Evolutionary conservation across 164 flowering plant genomes (phyloP), one percentile per base, ranked within the genome.

Genomic region (Vitis labrusca): DNA sequence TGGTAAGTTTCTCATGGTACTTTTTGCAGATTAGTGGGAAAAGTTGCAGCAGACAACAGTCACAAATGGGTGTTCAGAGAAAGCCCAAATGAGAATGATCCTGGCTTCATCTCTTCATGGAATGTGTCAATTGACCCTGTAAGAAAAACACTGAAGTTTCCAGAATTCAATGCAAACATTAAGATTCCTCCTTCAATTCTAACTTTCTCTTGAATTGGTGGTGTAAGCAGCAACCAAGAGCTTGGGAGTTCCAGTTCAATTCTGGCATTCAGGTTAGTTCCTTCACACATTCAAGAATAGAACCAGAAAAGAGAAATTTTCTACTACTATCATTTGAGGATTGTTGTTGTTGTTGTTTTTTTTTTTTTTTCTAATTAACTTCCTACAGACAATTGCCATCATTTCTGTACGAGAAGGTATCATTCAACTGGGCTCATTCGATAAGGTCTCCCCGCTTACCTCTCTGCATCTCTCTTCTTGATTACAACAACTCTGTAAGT

Each of bases 361-460:
- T 5, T 60, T 60, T 3, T 37, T 37, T 60, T 23, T 23, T 23
- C 11, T 23, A 11, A 23, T 60, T 10, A 32, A 60, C 47, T 29
- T 30, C 0, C 12, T 69, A 59, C 85, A 88, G 94, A 91, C 93
- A 50, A 88, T 91, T 57, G 91, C 91, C 50, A 29, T 88, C 68
- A 82, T 91, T 73, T 84, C 93, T 32, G 94, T 90, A 3, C 79
- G 88, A 81, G 97, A 91, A 81, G 97, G 94, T 76, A 78, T 90
- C 2, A 67, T 91, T 72, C 97, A 91, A 79, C 76, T 91, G 50
- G 97, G 97, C 67, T 91, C 97, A 27, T 80, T 91, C 49, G 81
- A 86, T 44, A 91, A 91, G 92, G 97, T 79, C 32, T 64, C 37
- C 67, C 37, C 29, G 49, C 10, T 17, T 16, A 17, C 49, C 11